A percentile compares a stretch with the other conserved stretches of the same genome.
phyloP scores from a whole-genome alignment of 1,284 basidiomycete genomes.

The Cryptococcus depauperatus region DNA sequence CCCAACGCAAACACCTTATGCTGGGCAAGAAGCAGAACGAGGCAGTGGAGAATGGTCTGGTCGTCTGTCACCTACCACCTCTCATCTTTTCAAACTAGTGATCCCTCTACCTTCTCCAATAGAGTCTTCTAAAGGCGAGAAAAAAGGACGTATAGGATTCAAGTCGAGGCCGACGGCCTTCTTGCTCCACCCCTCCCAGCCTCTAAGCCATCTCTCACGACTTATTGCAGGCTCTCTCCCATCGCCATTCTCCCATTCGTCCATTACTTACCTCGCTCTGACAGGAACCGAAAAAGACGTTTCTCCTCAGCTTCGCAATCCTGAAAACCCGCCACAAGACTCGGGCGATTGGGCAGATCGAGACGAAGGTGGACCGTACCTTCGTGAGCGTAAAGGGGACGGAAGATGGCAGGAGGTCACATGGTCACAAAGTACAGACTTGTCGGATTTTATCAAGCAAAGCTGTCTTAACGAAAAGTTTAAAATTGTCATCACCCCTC shows the following conservation, averaged over 20 bases:
- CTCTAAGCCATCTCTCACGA: constrained; percentile 48
- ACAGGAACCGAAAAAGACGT: constrained; percentile 42
- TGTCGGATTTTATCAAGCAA: constrained; percentile 60
- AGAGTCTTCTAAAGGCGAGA: constrained; percentile 17
- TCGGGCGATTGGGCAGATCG: constrained; percentile 3
- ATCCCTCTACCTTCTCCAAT: constrained; percentile 48
- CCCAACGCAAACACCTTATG: constrained; percentile 21
- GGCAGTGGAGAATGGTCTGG: constrained; percentile 40
- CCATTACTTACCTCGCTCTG: constrained; percentile 50
- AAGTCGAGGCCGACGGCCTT: constrained; percentile 48
- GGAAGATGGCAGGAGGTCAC: constrained; percentile 40
- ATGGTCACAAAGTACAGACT: constrained; percentile 61
- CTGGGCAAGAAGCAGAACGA: constrained; percentile 11
- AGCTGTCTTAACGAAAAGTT: constrained; percentile 55
- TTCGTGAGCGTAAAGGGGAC: constrained; percentile 30
- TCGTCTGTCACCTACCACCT: constrained; percentile 55
- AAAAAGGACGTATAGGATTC: not conserved
- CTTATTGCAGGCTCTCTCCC: constrained; percentile 37
- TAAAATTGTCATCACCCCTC: constrained; percentile 50
- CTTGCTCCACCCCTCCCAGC: constrained; percentile 46
- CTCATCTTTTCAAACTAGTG: constrained; percentile 59
- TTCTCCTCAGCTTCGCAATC: constrained; percentile 28
- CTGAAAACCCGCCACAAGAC: constrained; percentile 6
- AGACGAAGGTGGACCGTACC: constrained; percentile 28
- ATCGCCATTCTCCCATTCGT: constrained; percentile 35